phyloP scores from a whole-genome alignment of 78 protist species.

The Cavenderia fasciculata region DNA sequence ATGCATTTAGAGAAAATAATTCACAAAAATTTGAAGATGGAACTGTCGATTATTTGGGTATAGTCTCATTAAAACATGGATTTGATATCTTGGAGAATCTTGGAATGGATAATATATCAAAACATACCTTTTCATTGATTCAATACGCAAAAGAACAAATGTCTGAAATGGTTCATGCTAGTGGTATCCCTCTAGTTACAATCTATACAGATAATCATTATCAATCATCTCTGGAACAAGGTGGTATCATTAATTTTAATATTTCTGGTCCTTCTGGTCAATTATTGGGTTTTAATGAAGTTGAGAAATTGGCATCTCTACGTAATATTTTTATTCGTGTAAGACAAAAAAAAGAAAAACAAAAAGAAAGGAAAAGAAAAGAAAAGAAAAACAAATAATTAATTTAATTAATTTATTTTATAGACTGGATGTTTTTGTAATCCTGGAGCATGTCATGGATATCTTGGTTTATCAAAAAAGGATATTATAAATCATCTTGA shows the following conservation, averaged over 20 bases:
- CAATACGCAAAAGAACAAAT: slow-evolving; percentile 21
- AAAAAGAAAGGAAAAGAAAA: neutral
- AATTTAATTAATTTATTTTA: neutral
- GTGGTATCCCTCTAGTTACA: slow-evolving; percentile 21
- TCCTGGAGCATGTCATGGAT: slow-evolving; percentile 93
- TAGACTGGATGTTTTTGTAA: slow-evolving; percentile 91
- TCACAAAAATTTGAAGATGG: slow-evolving; percentile 61
- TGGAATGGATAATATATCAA: slow-evolving; percentile 20
- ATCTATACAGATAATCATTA: slow-evolving; percentile 76
- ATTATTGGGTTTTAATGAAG: slow-evolving; percentile 72
- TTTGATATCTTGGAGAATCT: slow-evolving; percentile 15
- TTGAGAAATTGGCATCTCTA: slow-evolving; percentile 73
- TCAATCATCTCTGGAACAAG: slow-evolving; percentile 10
- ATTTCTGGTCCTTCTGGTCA: slow-evolving; percentile 59
- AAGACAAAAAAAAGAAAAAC: slow-evolving; percentile 26
- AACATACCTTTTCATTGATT: slow-evolving; percentile 52
- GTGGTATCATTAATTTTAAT: slow-evolving; percentile 86
- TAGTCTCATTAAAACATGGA: slow-evolving; percentile 24
- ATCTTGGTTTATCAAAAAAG: slow-evolving; percentile 49
- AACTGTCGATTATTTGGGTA: slow-evolving; percentile 53
- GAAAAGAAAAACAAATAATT: too few relatives aligned
- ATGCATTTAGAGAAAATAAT: slow-evolving; percentile 3
- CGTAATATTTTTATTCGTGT: slow-evolving; percentile 44
- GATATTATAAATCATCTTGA: slow-evolving; percentile 56
- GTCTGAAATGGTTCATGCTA: slow-evolving; percentile 9